Conservation (phyloP, 345 rosid genomes). For the Salix viminalis region DNA sequence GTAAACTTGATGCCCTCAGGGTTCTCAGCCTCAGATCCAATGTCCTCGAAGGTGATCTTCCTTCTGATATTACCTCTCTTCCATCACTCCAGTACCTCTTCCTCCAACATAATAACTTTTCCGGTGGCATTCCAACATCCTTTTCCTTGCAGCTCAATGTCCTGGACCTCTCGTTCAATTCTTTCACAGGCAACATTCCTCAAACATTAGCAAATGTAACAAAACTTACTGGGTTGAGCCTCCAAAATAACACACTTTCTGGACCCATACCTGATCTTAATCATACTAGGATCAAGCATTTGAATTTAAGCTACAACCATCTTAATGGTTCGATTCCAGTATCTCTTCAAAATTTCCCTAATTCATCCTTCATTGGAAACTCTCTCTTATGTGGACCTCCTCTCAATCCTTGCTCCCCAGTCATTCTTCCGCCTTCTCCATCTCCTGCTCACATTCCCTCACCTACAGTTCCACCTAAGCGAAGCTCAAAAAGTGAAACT, state of each 20-base stretch:
- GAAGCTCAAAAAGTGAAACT: slow-evolving; percentile 43
- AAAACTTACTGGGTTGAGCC: slow-evolving; percentile 45
- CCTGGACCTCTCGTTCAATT: slow-evolving; percentile 62
- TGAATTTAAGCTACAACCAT: slow-evolving; percentile 69
- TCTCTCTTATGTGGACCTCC: slow-evolving; percentile 60
- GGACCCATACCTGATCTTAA: slow-evolving; percentile 56
- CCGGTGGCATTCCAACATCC: slow-evolving; percentile 24
- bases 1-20: slow-evolving; percentile 30
- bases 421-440: slow-evolving; percentile 36
- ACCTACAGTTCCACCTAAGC: slow-evolving; percentile 36
- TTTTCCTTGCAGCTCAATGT: slow-evolving; percentile 41
- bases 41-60: slow-evolving; percentile 22
- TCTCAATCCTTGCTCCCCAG: slow-evolving; percentile 38
- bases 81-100: slow-evolving; percentile 21
- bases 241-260: slow-evolving; percentile 54
- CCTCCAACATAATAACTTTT: slow-evolving; percentile 31
- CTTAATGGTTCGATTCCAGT: slow-evolving; percentile 67
- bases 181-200: slow-evolving; percentile 56
- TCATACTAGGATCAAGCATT: slow-evolving; percentile 36
- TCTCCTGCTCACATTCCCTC: slow-evolving; percentile 45
- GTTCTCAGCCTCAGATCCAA: slow-evolving; percentile 31
- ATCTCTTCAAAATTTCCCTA: slow-evolving; percentile 56
- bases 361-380: slow-evolving; percentile 72
- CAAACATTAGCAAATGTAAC: slow-evolving; percentile 41
- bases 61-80: slow-evolving; percentile 30